These are phyloP conservation scores for Picochlorum costavermella DNA, from an alignment of 139 green algal species.

Conservation along the genomic window DNA sequence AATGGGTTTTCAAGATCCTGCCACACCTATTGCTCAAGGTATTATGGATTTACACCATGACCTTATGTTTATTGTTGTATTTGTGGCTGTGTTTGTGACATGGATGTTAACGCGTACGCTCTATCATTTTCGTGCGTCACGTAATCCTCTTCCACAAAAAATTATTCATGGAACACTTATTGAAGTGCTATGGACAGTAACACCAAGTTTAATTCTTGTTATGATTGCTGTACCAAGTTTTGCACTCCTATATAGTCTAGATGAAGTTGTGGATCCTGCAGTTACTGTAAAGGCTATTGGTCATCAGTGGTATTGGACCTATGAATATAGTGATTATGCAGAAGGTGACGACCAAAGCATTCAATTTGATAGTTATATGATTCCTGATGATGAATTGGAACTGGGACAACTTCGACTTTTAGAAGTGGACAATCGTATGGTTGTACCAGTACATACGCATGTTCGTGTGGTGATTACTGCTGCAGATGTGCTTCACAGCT, in stretches of 20 bases:
- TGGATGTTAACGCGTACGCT: constrained; percentile 42
- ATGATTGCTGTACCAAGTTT: constrained; percentile 55
- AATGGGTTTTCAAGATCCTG: constrained; percentile 42
- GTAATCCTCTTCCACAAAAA: constrained; percentile 42
- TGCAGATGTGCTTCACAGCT: constrained; percentile 45
- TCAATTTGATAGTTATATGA: constrained; percentile 52
- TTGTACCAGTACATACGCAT: constrained; percentile 37
- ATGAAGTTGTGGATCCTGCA: constrained; percentile 45
- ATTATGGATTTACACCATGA: constrained; percentile 51
- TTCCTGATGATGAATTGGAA: constrained; percentile 42
- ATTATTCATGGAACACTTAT: constrained; percentile 51
- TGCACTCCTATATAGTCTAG: constrained; percentile 46
- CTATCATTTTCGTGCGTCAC: constrained; percentile 38
- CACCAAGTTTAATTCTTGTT: constrained; percentile 47
- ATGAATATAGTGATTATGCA: constrained; percentile 54
- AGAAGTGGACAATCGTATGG: constrained; percentile 40
- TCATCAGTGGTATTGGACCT: constrained; percentile 50
- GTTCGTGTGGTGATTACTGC: constrained; percentile 39
- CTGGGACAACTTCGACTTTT: constrained; percentile 24
- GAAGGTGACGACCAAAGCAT: constrained; percentile 31
- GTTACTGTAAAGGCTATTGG: constrained; percentile 51
- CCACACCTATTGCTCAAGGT: constrained; percentile 41
- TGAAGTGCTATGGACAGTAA: constrained; percentile 47
- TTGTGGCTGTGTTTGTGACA: constrained; percentile 41
- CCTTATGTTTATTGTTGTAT: constrained; percentile 46